Percentiles rank a stretch among this genome's conserved stretches.
These are phyloP conservation scores for Ceratopteris richardii DNA, from an alignment of 75 land plant genomes.

Conservation along the genomic window DNA sequence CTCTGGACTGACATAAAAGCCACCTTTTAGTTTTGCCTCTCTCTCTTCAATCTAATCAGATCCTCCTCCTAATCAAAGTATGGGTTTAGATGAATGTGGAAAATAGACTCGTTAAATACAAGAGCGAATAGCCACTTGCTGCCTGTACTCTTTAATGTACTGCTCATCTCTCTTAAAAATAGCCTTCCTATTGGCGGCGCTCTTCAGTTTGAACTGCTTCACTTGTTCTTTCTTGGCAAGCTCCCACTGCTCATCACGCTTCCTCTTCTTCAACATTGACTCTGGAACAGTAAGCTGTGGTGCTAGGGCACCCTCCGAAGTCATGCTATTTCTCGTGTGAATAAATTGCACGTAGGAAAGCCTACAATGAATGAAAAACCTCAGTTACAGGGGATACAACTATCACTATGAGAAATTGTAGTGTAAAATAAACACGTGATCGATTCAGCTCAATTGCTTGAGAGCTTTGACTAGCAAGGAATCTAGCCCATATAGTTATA, in stretches of 20 bases:
- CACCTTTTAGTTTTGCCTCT: constrained; percentile 65
- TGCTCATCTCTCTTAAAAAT: constrained; percentile 57
- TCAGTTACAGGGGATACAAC: too few relatives aligned
- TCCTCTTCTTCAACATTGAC: constrained; percentile 64
- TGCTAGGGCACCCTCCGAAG: constrained; percentile 24
- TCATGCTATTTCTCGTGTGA: too few relatives aligned
- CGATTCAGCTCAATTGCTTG: too few relatives aligned
- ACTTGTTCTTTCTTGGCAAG: constrained; percentile 31
- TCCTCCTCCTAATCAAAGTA: constrained; percentile 48
- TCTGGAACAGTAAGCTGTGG: constrained; percentile 39
- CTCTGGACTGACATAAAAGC: constrained; percentile 68
- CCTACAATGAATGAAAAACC: too few relatives aligned
- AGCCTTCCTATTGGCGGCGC: constrained; percentile 14
- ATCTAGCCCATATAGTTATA: too few relatives aligned
- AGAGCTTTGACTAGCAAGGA: too few relatives aligned
- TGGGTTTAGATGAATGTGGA: too few relatives aligned
- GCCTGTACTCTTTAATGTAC: constrained; percentile 39
- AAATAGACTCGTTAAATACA: too few relatives aligned
- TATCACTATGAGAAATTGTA: too few relatives aligned
- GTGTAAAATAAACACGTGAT: too few relatives aligned
- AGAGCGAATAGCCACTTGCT: constrained; percentile 44
- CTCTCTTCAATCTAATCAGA: constrained; percentile 53
- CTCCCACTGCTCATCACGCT: constrained; percentile 59
- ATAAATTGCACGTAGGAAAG: too few relatives aligned
- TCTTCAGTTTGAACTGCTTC: constrained; percentile 17